phyloP scores from a whole-genome alignment of 2,329 filamentous ascomycete species.

The Neofusicoccum parvum region DNA sequence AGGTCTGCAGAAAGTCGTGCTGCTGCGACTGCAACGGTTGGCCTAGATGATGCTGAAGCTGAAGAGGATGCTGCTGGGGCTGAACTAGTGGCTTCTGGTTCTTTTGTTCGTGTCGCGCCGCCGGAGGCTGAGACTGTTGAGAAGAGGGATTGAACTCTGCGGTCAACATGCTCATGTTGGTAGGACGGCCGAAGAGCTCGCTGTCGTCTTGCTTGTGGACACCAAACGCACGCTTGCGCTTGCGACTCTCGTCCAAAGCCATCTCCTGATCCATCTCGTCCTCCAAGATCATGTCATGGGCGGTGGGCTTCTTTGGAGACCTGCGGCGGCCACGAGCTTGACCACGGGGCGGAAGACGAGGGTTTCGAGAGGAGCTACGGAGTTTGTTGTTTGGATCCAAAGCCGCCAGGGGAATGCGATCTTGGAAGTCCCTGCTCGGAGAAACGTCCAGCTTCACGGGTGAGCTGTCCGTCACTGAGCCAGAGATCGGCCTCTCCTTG shows the following conservation, averaged over 20 bases:
- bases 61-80: neutral
- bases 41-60: neutral
- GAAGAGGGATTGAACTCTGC: constrained; percentile 29
- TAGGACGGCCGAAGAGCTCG: constrained; percentile 35
- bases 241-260: constrained; percentile 34
- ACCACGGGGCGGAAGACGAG: constrained; percentile 23
- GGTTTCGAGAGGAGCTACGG: neutral
- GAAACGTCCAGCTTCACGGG: constrained; percentile 37
- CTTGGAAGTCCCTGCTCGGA: constrained; percentile 28
- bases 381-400: constrained; percentile 33
- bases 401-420: constrained; percentile 34
- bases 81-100: neutral
- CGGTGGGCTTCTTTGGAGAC: constrained; percentile 7
- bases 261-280: constrained; percentile 35
- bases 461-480: constrained; percentile 43
- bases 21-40: neutral
- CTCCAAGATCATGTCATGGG: constrained; percentile 23
- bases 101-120: too few species aligned
- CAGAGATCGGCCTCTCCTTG: constrained; percentile 48
- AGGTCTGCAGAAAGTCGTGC: neutral
- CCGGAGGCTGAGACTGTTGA: neutral
- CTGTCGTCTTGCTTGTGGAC: constrained; percentile 45
- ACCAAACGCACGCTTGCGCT: constrained; percentile 42
- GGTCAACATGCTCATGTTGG: constrained; percentile 37
- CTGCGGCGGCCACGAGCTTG: neutral